Evolutionary conservation across 208 protist species (phyloP), one percentile per base, ranked within the genome.

Genomic region (Acanthamoeba triangularis): DNA sequence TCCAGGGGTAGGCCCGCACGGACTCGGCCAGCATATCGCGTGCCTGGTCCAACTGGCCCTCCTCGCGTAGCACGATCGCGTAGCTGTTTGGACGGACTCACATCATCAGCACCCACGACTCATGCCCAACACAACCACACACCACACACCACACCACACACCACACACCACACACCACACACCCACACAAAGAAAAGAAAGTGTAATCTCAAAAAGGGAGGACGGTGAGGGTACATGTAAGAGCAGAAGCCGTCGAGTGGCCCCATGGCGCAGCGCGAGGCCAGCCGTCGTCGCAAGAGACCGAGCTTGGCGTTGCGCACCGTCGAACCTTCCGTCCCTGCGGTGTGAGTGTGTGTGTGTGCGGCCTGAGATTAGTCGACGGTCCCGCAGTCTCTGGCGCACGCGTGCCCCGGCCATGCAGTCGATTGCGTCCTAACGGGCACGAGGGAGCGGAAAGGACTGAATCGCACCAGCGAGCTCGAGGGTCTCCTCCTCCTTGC

Each of bases 1-100:
- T 98, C 47, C 80, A 96, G 25, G 97, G 97, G 59, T 95, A 97
- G 1, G 35, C 41, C 8, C 61, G 59, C 8, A 98, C 87, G 0
- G 96, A 95, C 28, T 87, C 69, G 2, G 96, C 56, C 2, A 98
- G 88, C 63, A 95, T 63, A 25, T 69, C 35, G n/a, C 76, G 82
- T 33, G 96, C 96, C 37, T 84, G 20, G 14, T 63, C 88, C 28
- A 85, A 10, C 10, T 76, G 82, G 63, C 30, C 61, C 20, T 49
- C 47, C 41, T 94, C 65, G 25, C 52, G 61, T 14, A 94, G 61
- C 90, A 94, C 61, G 18, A 90, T 33, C 20, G 28, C 82, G 4
- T 56, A 85, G 8, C 76, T 85, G 41, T 41, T 1, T 41, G 37
- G 2, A 41, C 37, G 3, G 1, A 1, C 1, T 41, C 37, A 41